Percentiles rank a stretch among this genome's conserved stretches.
phyloP scores from a whole-genome alignment of 306 rosid genomes.

The Rosa persica region DNA sequence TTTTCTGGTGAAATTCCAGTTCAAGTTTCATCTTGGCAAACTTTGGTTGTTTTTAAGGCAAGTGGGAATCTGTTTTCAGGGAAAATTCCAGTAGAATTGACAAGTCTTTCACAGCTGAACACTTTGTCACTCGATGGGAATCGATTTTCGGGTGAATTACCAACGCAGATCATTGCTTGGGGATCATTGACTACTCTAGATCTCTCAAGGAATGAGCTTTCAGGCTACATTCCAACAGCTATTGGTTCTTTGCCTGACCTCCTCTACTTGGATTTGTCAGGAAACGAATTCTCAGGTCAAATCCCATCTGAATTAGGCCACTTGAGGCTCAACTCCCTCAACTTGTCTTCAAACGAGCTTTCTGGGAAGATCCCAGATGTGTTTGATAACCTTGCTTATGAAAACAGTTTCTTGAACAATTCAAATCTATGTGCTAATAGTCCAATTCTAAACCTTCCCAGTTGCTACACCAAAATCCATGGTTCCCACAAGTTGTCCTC shows the following conservation, averaged over 20 bases:
- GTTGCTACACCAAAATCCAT: conserved; percentile 36
- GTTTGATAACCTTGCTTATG: conserved; percentile 56
- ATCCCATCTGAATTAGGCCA: conserved; percentile 57
- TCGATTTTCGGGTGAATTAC: conserved; percentile 65
- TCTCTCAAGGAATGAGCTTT: conserved; percentile 63
- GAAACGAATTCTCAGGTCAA: conserved; percentile 64
- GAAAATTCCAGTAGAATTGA: conserved; percentile 56
- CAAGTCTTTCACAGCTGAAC: conserved; percentile 45
- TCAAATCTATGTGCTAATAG: conserved; percentile 53
- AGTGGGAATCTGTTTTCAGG: conserved; percentile 67
- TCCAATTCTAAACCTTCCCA: conserved; percentile 38
- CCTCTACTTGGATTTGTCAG: conserved; percentile 65
- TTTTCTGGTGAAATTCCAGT: conserved; percentile 64
- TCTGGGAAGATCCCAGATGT: conserved; percentile 69
- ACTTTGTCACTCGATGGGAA: conserved; percentile 60
- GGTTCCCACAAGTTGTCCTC: conserved; percentile 40
- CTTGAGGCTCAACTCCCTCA: conserved; percentile 57
- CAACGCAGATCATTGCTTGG: conserved; percentile 63
- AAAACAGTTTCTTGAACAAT: conserved; percentile 64
- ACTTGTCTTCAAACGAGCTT: conserved; percentile 76
- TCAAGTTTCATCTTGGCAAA: conserved; percentile 42
- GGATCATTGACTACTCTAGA: conserved; percentile 47
- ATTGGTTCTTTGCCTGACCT: conserved; percentile 53
- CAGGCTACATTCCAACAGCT: conserved; percentile 60
- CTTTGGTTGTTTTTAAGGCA: conserved; percentile 61